A percentile compares a stretch with the other conserved stretches of the same genome.
These are phyloP conservation scores for Chimonanthus salicifolius DNA, from an alignment of 164 flowering plant genomes.

Conservation along the genomic window DNA sequence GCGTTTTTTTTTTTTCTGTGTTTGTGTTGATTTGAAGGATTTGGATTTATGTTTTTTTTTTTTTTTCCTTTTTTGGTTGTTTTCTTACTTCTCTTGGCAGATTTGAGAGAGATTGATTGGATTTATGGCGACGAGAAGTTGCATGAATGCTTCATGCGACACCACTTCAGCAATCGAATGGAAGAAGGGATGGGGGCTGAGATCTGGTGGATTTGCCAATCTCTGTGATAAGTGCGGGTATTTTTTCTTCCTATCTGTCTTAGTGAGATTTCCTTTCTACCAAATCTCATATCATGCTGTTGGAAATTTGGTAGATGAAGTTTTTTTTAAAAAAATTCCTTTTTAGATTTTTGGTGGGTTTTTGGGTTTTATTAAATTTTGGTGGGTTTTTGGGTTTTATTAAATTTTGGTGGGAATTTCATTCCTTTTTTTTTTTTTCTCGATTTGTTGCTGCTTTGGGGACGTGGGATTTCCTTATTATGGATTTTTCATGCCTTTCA, in stretches of 20 bases:
- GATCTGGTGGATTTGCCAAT: conserved; percentile 59
- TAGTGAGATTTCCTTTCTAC: too few species aligned
- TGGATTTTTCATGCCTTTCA: background rate
- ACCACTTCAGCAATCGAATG: conserved; percentile 40
- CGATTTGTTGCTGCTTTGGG: background rate
- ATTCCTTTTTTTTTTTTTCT: background rate
- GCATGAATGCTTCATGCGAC: conserved; percentile 56
- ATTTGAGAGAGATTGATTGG: conserved; percentile 11
- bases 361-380: background rate
- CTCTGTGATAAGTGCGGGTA: conserved; percentile 82
- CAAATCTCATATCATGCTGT: too few species aligned
- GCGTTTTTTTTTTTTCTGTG: background rate
- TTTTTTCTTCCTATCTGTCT: background rate
- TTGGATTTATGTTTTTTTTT: background rate
- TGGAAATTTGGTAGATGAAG: too few species aligned
- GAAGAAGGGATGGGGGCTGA: conserved; percentile 63
- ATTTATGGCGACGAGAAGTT: conserved; percentile 41
- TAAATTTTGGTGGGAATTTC: background rate
- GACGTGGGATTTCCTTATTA: background rate
- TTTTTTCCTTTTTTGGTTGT: background rate
- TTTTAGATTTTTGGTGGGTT: background rate
- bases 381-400: background rate
- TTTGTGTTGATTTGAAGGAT: conserved; percentile 1
- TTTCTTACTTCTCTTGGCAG: conserved; percentile 1
- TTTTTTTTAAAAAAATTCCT: too few species aligned